These are phyloP conservation scores for Clarireedia paspali DNA, from an alignment of 2,329 filamentous ascomycete genomes.

Conservation along the genomic window DNA sequence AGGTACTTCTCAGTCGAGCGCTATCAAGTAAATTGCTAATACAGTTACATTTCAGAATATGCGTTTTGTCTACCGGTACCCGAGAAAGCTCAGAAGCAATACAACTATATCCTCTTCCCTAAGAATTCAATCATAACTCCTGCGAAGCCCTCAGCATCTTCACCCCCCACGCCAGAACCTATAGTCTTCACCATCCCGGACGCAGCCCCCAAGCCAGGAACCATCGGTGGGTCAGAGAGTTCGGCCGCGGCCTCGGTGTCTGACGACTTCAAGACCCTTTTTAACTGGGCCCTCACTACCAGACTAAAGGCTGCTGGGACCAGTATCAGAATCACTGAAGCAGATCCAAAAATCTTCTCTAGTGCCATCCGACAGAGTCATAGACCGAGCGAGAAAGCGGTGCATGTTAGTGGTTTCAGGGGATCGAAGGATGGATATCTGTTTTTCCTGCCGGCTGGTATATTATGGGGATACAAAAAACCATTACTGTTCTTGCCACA, in stretches of 20 bases:
- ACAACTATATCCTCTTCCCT: conserved; percentile 59
- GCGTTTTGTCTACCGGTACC: conserved; percentile 58
- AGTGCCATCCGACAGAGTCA: conserved; percentile 49
- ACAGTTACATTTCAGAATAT: conserved; percentile 40
- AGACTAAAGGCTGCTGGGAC: conserved; percentile 44
- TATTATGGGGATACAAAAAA: conserved; percentile 65
- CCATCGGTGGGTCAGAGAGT: conserved; percentile 44
- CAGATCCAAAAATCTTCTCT: conserved; percentile 50
- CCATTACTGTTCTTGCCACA: conserved; percentile 58
- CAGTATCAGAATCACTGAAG: conserved; percentile 39
- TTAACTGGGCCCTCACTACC: conserved; percentile 52
- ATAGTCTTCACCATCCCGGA: conserved; percentile 57
- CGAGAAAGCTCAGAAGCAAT: conserved; percentile 56
- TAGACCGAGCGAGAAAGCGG: conserved; percentile 51
- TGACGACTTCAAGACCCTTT: conserved; percentile 50
- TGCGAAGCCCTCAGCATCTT: conserved; percentile 36
- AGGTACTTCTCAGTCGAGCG: conserved; percentile 34
- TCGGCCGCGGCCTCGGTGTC: conserved; percentile 44
- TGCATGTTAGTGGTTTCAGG: conserved; percentile 58
- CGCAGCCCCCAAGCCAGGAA: conserved; percentile 52
- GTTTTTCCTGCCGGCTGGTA: conserved; percentile 59
- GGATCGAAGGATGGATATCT: conserved; percentile 62
- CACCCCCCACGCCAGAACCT: conserved; percentile 40
- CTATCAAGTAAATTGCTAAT: background rate
- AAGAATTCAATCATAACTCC: conserved; percentile 43